Evolutionary conservation across 139 green algal genomes (phyloP), one percentile per base, ranked within the genome.

Genomic region (Chlorella ohadii): DNA sequence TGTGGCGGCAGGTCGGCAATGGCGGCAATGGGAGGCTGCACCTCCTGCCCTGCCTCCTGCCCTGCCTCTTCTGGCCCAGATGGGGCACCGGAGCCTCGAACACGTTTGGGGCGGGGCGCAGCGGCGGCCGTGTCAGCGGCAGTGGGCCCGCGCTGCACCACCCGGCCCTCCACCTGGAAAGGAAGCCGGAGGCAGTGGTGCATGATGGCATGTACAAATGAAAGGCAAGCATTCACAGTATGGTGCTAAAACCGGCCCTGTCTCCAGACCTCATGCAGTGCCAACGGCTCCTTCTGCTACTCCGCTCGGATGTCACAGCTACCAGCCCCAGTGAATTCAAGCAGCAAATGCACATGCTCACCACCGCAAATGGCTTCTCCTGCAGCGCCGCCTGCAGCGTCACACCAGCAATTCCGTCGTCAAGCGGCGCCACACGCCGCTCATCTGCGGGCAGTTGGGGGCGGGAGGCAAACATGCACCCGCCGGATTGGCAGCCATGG

Each of bases 381-480:
- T 85, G 68, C 80, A 85, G 70, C 0, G 56, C 68, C 6, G 17
- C 1, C 1, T 31, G 4, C 68, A 85, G 33, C 2, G 20, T 79
- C 1, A 72, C 16, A 17, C 80, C 72, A 0, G 11, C 34, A 9
- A 78, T 39, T 4, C 33, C 76, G 47, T 84, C 64, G 13, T 84
- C 74, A 17, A 90, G 44, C 20, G 82, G 86, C 65, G 83, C 76
- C 1, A 90, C 70, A 12, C 82, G 67, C 31, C 85, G 36, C 55
- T 84, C 79, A 20, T 17, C 65, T 73, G 38, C 38, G 51, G 2
- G 51, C 15, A 13, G 51, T 6, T 51, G 44, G 51, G 15, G 51
- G 51, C 51, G 51, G 51, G 2, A 22, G 51, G 51, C 12, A 59
- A n/a, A n/a, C n/a, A n/a, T n/a, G n/a, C n/a, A n/a, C n/a, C n/a